Base-by-base conservation (phyloP, 208 protist genomes). In the Tritrichomonas foetus region DNA sequence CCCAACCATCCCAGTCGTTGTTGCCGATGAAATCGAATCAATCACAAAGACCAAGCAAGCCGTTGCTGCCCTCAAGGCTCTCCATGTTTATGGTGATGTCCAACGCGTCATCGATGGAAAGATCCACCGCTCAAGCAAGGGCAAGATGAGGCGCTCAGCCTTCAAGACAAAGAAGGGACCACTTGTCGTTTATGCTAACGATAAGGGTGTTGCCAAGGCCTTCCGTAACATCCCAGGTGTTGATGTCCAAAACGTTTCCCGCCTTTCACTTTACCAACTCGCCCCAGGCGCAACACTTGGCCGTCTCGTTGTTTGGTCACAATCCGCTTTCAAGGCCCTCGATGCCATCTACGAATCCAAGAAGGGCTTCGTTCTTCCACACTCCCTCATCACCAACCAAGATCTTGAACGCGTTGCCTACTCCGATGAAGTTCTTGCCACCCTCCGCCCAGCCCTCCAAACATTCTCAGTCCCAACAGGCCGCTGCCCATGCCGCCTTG, bases 301-400 rank as follows among this genome's bases (percentile, higher is more conserved):
- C 96, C 97, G 99, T 96, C 99, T 99, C 95, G 95, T 99, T 96
- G 98, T 99, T 96, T 99, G 99, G 99, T 99, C 98, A 94, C 95
- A 99, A 96, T 95, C 94, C 95, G 99, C 99, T 53, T 99, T 99
- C 96, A 96, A 98, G 94, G 96, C 97, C 95, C 97, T 99, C 41
- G 97, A 99, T 96, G 72, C 74, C n/a, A 95, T 99, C 95, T 99
- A 98, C 94, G 98, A 98, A 94, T 98, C 98, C 53, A 99, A 99
- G 97, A 95, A 94, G 8, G 92, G 84, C 57, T 97, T 94, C 93
- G 9, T 55, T 36, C 95, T 98, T 66, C 97, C 98, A 93, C 94
- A 95, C 93, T 72, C 96, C 20, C 93, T 96, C 27, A 95, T 98
- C 93, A 94, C 94, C 80, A 98, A 98, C 95, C 55, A 97, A 93